These are phyloP conservation scores for Salvia sclarea DNA, from an alignment of 305 asterid genomes.

Conservation along the genomic window DNA sequence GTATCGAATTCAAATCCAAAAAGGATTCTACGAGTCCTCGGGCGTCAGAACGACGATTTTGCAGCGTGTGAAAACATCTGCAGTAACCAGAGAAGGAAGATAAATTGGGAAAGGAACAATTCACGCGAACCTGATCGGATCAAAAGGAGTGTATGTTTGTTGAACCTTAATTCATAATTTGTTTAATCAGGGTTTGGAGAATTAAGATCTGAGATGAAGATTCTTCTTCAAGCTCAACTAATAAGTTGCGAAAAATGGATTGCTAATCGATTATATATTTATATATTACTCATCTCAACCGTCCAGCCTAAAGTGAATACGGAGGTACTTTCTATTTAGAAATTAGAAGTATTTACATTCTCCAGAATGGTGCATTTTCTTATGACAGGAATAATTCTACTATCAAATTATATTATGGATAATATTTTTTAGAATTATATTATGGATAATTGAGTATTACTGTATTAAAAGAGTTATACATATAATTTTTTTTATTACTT, in stretches of 20 bases:
- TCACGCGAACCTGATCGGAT: conserved; percentile 42
- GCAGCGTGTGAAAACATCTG: conserved; percentile 25
- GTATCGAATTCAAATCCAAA: conserved; percentile 27
- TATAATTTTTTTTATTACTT: no score
- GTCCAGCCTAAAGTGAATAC: no score
- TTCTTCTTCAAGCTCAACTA: conserved; percentile 21
- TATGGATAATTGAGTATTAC: no score
- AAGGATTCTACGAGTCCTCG: conserved; percentile 31
- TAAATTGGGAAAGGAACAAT: conserved; percentile 20
- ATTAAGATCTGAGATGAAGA: conserved; percentile 38
- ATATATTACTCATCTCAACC: neutral
- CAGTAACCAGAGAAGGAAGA: neutral
- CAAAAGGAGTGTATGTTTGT: conserved; percentile 16
- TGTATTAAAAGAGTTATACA: no score
- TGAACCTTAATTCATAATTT: conserved; percentile 25
- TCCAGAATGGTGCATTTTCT: no score
- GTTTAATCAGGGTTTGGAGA: conserved; percentile 36
- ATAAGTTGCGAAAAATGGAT: neutral
- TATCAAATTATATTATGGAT: no score
- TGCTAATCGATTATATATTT: neutral
- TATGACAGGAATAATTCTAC: no score
- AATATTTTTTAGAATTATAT: no score
- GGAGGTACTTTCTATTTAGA: no score
- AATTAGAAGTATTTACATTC: no score
- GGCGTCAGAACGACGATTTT: conserved; percentile 35